phyloP scores from a whole-genome alignment of 495 filamentous ascomycete species.

The Glutinoglossum americanum region DNA sequence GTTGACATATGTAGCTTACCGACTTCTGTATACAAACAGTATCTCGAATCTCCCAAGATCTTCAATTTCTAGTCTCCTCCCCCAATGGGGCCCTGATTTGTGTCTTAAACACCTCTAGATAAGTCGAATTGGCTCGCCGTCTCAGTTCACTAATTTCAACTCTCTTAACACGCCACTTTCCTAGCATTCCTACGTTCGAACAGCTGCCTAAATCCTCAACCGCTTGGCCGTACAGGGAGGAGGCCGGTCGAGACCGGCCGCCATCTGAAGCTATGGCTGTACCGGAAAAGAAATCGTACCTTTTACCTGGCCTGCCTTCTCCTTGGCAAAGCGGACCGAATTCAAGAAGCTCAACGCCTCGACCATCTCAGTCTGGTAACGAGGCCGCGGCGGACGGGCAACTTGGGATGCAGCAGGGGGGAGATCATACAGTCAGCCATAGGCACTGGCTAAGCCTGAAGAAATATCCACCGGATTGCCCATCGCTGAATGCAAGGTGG shows the following conservation, averaged over 20 bases:
- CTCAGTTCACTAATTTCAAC: neutral
- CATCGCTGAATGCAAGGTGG: constrained; percentile 19
- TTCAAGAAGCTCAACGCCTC: constrained; percentile 15
- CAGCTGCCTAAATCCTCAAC: neutral
- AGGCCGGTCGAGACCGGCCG: constrained; percentile 11
- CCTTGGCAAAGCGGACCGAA: constrained; percentile 15
- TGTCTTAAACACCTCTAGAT: neutral
- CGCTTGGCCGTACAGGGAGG: constrained; percentile 1
- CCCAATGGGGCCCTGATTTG: neutral
- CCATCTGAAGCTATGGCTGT: constrained; percentile 13
- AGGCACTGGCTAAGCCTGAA: constrained; percentile 18
- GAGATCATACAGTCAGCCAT: constrained; percentile 19
- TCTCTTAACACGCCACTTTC: neutral
- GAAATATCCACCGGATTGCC: constrained; percentile 23
- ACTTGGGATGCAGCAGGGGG: constrained; percentile 13
- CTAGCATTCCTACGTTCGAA: neutral
- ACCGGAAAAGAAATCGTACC: constrained; percentile 15
- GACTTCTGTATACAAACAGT: no score
- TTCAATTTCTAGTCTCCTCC: neutral
- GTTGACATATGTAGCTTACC: no score
- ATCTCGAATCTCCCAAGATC: neutral
- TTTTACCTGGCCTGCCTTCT: constrained; percentile 13
- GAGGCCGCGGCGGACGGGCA: constrained; percentile 5
- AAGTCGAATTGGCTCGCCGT: neutral
- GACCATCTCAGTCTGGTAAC: constrained; percentile 7